These are phyloP conservation scores for Trametes villosa DNA, from an alignment of 768 basidiomycete genomes.

Conservation along the genomic window DNA sequence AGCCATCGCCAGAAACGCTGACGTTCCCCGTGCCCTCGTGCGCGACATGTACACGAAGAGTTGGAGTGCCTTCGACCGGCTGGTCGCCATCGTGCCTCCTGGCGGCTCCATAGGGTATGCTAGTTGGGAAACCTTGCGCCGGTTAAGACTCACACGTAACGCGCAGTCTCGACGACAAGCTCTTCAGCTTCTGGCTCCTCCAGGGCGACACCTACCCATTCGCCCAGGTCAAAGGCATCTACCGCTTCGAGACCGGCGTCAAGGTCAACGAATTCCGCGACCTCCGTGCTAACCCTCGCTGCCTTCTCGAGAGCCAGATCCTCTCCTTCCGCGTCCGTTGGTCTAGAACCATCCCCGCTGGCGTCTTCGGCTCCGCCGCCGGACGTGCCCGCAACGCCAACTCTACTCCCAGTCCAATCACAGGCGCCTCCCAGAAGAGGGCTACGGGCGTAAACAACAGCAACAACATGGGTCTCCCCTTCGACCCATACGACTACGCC, in stretches of 20 bases:
- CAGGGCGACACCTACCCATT: slow-evolving; percentile 78
- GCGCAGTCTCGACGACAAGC: slow-evolving; percentile 83
- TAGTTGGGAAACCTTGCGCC: neutral
- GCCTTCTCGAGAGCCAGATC: slow-evolving; percentile 81
- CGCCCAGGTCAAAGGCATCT: slow-evolving; percentile 83
- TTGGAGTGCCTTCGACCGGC: slow-evolving; percentile 89
- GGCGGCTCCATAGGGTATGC: slow-evolving; percentile 86
- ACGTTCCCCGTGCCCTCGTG: slow-evolving; percentile 81
- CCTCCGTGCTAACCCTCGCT: slow-evolving; percentile 85
- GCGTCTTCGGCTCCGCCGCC: slow-evolving; percentile 56
- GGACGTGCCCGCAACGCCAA: slow-evolving; percentile 36
- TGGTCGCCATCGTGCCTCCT: slow-evolving; percentile 88
- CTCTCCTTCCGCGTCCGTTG: slow-evolving; percentile 84
- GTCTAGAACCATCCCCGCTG: slow-evolving; percentile 72
- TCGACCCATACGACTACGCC: slow-evolving; percentile 77
- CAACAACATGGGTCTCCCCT: slow-evolving; percentile 64
- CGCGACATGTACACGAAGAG: slow-evolving; percentile 93
- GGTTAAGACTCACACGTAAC: neutral
- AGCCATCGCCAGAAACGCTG: slow-evolving; percentile 63
- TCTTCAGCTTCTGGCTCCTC: slow-evolving; percentile 88
- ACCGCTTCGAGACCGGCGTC: slow-evolving; percentile 85
- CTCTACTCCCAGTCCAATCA: slow-evolving; percentile 31
- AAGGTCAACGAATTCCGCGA: slow-evolving; percentile 90
- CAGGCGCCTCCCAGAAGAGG: slow-evolving; percentile 20
- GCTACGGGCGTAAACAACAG: slow-evolving; percentile 29